Evolutionary conservation across 1,284 basidiomycete genomes (phyloP).

Genomic region (Malassezia pachydermatis): DNA sequence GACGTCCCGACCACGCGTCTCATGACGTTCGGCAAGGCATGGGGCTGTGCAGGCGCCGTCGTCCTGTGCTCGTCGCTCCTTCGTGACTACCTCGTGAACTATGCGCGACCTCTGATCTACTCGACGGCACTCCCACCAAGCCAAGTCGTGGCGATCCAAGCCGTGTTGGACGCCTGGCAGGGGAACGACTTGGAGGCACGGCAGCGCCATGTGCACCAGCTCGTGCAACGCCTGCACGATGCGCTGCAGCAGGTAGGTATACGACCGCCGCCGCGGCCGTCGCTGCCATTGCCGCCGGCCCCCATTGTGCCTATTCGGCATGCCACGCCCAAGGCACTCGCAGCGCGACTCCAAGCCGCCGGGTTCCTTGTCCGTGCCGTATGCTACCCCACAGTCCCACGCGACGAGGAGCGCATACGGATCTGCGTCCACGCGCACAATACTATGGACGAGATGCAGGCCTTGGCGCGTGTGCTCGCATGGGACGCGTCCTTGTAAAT

Average conservation of each 20-base stretch:
- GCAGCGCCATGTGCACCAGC: slow-evolving; percentile 3
- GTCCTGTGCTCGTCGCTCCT: slow-evolving; percentile 64
- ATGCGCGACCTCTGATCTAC: slow-evolving; percentile 72
- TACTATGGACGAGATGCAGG: slow-evolving; percentile 57
- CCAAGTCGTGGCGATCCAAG: slow-evolving; percentile 3
- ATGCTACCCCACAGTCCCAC: slow-evolving; percentile 63
- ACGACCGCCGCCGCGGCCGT: background rate
- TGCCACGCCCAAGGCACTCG: slow-evolving; percentile 60
- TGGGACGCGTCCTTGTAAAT: background rate
- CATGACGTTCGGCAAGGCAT: slow-evolving; percentile 44
- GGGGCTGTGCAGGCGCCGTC: slow-evolving; percentile 55
- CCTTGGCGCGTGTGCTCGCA: slow-evolving; percentile 26
- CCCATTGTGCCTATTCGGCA: slow-evolving; percentile 82
- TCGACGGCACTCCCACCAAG: slow-evolving; percentile 25
- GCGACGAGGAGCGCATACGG: slow-evolving; percentile 67
- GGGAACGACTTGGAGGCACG: background rate
- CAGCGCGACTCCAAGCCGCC: slow-evolving; percentile 56
- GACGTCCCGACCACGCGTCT: slow-evolving; percentile 28
- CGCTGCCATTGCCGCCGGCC: slow-evolving; percentile 36
- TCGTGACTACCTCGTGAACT: slow-evolving; percentile 78
- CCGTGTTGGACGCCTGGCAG: slow-evolving; percentile 15
- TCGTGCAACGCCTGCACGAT: slow-evolving; percentile 3
- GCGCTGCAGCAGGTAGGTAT: background rate
- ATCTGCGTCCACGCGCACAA: slow-evolving; percentile 73
- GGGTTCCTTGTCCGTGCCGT: slow-evolving; percentile 69